Base-by-base conservation (phyloP, 31 red algal species). In the Endocladia muricata region DNA sequence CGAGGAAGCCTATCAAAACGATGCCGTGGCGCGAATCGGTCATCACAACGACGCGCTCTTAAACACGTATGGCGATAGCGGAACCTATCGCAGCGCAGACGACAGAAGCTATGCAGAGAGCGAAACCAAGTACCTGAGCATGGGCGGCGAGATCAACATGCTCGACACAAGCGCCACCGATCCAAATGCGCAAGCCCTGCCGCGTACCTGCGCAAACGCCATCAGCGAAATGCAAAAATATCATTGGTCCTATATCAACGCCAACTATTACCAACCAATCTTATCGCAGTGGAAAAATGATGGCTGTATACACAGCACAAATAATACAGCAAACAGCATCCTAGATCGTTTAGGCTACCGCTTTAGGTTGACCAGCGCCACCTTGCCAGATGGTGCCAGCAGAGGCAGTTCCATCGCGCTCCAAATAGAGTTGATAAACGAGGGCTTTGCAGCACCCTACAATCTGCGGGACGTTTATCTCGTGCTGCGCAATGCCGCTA, bases 21-120 rank as follows among this genome's bases (percentile, higher is more conserved):
- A 11, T 30, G 25, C 13, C 60, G 25, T 13, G 11, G 11, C n/a
- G 13, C 60, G 60, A 15, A 64, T 30, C 25, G 60, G 60, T 17
- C 60, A 64, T 64, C 15, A 64, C n/a, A 64, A 64, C 25, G 60
- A 64, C 25, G 13, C 15, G 11, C 26, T 64, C 25, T 30, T 64
- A 30, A 30, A 11, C 17, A 64, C 15, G 11, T 11, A 64, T 21
- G 60, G 17, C 13, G 60, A 64, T 28, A 13, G 11, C 26, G 60
- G 60, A 17, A 64, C 60, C n/a, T 64, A 64, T 30, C 13, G 11
- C 13, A 17, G n/a, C 11, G 13, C 26, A 23, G 13, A 11, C 26
- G n/a, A 30, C 26, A 64, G 26, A 64, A 30, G 11, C n/a, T 64
- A 64, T 30, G 11, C 26, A 11, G 60, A 17, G 26, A 23, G 15